phyloP scores from a whole-genome alignment of 1,284 basidiomycete species.

The Cystobasidiaceae sp. region DNA sequence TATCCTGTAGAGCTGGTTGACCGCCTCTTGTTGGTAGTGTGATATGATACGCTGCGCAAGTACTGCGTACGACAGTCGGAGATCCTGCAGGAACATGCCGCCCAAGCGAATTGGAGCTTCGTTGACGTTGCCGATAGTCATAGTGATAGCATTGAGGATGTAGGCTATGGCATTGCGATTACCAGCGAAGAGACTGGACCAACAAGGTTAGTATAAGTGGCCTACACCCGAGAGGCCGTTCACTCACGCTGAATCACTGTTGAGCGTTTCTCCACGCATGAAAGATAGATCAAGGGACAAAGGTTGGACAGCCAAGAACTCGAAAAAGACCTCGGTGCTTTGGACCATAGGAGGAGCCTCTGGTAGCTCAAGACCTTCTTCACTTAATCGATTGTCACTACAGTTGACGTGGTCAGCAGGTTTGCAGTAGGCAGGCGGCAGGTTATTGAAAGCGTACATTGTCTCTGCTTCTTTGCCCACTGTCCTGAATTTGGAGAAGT shows the following conservation, averaged over 20 bases:
- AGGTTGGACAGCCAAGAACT: slow-evolving; percentile 94
- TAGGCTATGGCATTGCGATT: slow-evolving; percentile 82
- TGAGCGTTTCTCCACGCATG: slow-evolving; percentile 91
- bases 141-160: slow-evolving; percentile 87
- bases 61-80: slow-evolving; percentile 78
- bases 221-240: neutral
- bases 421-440: slow-evolving; percentile 21
- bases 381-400: slow-evolving; percentile 7
- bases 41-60: slow-evolving; percentile 78
- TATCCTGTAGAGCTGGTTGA: slow-evolving; percentile 91
- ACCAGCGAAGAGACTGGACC: slow-evolving; percentile 13
- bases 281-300: slow-evolving; percentile 90
- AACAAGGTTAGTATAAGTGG: slow-evolving; percentile 1
- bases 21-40: slow-evolving; percentile 90
- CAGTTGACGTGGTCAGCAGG: neutral
- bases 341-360: slow-evolving; percentile 64
- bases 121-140: slow-evolving; percentile 96
- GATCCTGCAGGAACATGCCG: slow-evolving; percentile 89
- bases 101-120: slow-evolving; percentile 95
- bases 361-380: slow-evolving; percentile 57
- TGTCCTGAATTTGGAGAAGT: slow-evolving; percentile 76
- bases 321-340: slow-evolving; percentile 86
- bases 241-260: slow-evolving; percentile 82
- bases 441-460: slow-evolving; percentile 73
- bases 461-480: slow-evolving; percentile 48